Evolutionary conservation across 116 monocot genomes (phyloP).

Genomic region (Phalaenopsis hybrid): DNA sequence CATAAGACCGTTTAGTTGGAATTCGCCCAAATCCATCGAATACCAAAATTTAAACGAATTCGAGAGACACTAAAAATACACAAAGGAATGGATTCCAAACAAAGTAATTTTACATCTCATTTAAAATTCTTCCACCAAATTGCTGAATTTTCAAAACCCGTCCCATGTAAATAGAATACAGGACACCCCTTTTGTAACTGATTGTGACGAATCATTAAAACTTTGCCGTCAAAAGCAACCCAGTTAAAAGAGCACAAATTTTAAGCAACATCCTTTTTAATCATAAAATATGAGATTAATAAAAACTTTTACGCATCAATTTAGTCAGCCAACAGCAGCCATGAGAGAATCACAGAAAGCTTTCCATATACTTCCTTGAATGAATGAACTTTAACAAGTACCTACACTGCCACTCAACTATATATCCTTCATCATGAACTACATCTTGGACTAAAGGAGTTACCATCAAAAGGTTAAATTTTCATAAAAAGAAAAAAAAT

Average conservation of each 20-base stretch:
- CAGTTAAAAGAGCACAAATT: neutral
- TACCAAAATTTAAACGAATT: no score
- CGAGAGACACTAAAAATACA: no score
- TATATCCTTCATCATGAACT: neutral
- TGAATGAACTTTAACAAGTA: constrained; percentile 1
- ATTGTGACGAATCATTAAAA: neutral
- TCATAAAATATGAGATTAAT: neutral
- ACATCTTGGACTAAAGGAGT: neutral
- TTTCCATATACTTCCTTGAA: constrained; percentile 4
- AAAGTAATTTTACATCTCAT: no score
- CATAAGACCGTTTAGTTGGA: no score
- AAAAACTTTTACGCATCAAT: neutral
- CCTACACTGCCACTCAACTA: constrained; percentile 10
- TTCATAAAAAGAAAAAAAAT: constrained; percentile 3
- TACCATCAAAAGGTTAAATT: neutral
- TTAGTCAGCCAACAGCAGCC: neutral
- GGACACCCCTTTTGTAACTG: no score
- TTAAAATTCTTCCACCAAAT: no score
- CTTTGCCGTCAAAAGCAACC: neutral
- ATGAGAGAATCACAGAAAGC: neutral
- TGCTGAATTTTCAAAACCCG: no score
- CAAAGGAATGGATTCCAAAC: no score
- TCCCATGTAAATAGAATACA: no score
- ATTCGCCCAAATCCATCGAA: no score
- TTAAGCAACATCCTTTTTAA: neutral